Base-by-base conservation (phyloP, 2,329 filamentous ascomycete species). In the Penicillium sp. region DNA sequence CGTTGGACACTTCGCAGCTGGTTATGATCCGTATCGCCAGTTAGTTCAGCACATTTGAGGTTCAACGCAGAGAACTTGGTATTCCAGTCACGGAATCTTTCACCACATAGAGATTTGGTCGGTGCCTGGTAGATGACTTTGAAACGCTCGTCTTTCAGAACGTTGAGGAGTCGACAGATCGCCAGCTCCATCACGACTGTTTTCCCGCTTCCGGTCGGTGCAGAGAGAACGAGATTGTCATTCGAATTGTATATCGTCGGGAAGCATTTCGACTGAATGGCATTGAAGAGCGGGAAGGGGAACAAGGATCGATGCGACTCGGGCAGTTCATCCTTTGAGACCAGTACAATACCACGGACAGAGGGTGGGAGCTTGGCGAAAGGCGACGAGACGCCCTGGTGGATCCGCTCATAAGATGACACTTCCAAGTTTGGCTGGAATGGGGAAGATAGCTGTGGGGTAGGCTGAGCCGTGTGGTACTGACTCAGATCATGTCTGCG, bases 41-140 rank as follows among this genome's bases (percentile, higher is more conserved):
- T 95, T 52, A 95, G 78, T 67, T 94, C 89, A 3, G 85, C 85
- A 66, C 87, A 90, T 52, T 82, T 77, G 13, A 94, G 72, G 18
- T 83, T 84, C 53, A 94, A 74, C 13, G 81, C 75, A 23, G 76
- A 77, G 64, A 95, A 93, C 63, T 91, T 94, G 44, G 76, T 78
- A 54, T 84, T 80, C 90, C 90, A 95, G 62, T 95, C 90, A 45
- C 82, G 81, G 46, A 87, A 81, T 34, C 88, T 78, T 65, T 95
- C 90, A 0, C 86, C 81, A 65, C 90, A 95, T 1, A 95, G 76
- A 0, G 90, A 88, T 60, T 94, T 95, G 0, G 88, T 93, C 0
- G 90, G 90, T 10, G 90, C 90, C 71, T 90, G 87, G 63, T 95
- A 95, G 3, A 95, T 81, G 41, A 93, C 84, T 68, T 95, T 95